phyloP scores from a whole-genome alignment of 768 basidiomycete genomes.

The Gautieria morchelliformis region DNA sequence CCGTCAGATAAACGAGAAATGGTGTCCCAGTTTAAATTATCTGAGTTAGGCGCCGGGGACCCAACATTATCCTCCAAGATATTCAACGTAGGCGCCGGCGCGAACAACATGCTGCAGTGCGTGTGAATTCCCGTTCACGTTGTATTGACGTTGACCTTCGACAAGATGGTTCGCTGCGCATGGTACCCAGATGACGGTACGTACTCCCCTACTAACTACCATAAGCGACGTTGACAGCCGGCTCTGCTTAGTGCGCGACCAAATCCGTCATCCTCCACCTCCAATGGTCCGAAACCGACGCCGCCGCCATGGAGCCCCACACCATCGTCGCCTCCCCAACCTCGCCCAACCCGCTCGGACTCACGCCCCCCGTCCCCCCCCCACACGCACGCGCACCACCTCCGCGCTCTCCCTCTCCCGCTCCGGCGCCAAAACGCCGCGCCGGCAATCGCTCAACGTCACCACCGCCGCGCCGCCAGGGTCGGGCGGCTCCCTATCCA shows the following conservation, averaged over 20 bases:
- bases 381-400: constrained; percentile 26
- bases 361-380: constrained; percentile 19
- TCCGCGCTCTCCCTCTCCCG: constrained; percentile 48
- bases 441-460: constrained; percentile 18
- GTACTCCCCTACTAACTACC: constrained; percentile 14
- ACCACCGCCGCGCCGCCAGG: constrained; percentile 17
- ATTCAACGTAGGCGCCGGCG: constrained; percentile 67
- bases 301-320: constrained; percentile 4
- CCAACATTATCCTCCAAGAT: constrained; percentile 57
- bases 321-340: constrained; percentile 4
- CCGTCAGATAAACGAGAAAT: constrained; percentile 65
- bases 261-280: constrained; percentile 80
- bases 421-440: constrained; percentile 22
- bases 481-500: constrained; percentile 28
- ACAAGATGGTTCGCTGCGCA: constrained; percentile 82
- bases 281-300: constrained; percentile 66
- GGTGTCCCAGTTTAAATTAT: constrained; percentile 85
- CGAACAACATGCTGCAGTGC: constrained; percentile 82
- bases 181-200: constrained; percentile 81
- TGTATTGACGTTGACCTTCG: constrained; percentile 2
- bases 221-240: background rate
- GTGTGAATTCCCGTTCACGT: constrained; percentile 15
- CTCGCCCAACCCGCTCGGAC: constrained; percentile 8
- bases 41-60: constrained; percentile 63
- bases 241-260: constrained; percentile 64